Percentiles rank a stretch among this genome's conserved stretches.
phyloP scores from a whole-genome alignment of 352 stramenopile genomes.

The Pythium dissotocum region DNA sequence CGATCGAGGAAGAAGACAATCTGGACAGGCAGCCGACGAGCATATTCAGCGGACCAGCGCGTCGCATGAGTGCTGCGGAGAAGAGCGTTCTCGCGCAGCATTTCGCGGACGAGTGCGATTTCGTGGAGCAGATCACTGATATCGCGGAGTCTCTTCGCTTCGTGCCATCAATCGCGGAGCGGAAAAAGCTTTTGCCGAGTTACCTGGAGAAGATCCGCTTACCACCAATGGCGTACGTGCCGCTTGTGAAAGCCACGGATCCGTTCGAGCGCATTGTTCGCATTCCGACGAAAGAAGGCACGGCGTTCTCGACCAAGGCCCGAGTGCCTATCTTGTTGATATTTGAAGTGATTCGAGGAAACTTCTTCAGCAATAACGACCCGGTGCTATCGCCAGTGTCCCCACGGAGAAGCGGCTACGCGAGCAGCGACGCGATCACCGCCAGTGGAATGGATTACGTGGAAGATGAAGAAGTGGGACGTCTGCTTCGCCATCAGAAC shows the following conservation, averaged over 20 bases:
- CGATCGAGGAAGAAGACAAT: constrained; percentile 75
- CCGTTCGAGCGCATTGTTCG: constrained; percentile 87
- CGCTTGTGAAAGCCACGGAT: constrained; percentile 85
- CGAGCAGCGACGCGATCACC: constrained; percentile 35
- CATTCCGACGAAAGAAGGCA: constrained; percentile 86
- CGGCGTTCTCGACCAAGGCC: constrained; percentile 86
- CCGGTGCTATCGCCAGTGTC: constrained; percentile 56
- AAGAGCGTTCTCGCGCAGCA: constrained; percentile 82
- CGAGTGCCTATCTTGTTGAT: constrained; percentile 87
- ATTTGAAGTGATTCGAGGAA: constrained; percentile 86
- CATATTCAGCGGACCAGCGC: constrained; percentile 67
- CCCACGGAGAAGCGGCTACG: constrained; percentile 40
- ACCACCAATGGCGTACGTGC: constrained; percentile 88
- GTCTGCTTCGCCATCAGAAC: constrained; percentile 69
- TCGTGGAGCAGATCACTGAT: constrained; percentile 89
- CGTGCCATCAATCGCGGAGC: constrained; percentile 74
- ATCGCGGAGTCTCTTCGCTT: constrained; percentile 84
- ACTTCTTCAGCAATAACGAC: constrained; percentile 54
- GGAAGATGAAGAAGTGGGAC: constrained; percentile 78
- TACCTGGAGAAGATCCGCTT: constrained; percentile 84
- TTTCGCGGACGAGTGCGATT: constrained; percentile 87
- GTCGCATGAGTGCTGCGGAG: constrained; percentile 77
- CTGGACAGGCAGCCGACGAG: constrained; percentile 65
- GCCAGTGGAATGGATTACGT: constrained; percentile 64
- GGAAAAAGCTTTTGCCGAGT: constrained; percentile 74